A percentile compares a stretch with the other conserved stretches of the same genome.
phyloP scores from a whole-genome alignment of 371 early-diverging fungal genomes.

The Mucor lusitanicus region DNA sequence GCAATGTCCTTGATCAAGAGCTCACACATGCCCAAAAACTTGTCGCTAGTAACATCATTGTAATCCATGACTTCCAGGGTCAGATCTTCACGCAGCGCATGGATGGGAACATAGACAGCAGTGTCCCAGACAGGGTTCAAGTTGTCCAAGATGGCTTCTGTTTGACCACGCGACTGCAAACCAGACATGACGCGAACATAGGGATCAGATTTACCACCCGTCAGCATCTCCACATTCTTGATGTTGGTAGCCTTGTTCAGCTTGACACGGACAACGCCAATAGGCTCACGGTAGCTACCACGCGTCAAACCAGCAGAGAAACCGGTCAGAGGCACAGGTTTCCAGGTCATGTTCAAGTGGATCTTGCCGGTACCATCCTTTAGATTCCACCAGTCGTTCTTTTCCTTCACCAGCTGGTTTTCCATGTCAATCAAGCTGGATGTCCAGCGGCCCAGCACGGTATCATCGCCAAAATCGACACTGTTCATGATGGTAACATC shows the following conservation, averaged over 20 bases:
- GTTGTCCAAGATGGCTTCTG: slow-evolving; percentile 65
- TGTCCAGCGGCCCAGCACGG: slow-evolving; percentile 23
- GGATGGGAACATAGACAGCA: slow-evolving; percentile 64
- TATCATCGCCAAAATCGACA: slow-evolving; percentile 30
- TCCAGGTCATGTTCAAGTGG: slow-evolving; percentile 44
- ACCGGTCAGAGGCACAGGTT: slow-evolving; percentile 45
- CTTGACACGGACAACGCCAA: slow-evolving; percentile 77
- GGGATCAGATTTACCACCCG: slow-evolving; percentile 78
- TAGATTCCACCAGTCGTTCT: slow-evolving; percentile 49
- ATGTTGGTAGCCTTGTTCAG: slow-evolving; percentile 66
- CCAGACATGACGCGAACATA: slow-evolving; percentile 68
- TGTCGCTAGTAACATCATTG: slow-evolving; percentile 61
- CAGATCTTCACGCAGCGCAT: slow-evolving; percentile 62
- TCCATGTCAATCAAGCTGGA: slow-evolving; percentile 25
- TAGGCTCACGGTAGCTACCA: slow-evolving; percentile 51
- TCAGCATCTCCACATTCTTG: slow-evolving; percentile 62
- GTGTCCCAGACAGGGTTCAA: slow-evolving; percentile 86
- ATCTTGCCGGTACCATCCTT: slow-evolving; percentile 44
- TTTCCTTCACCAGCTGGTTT: slow-evolving; percentile 23
- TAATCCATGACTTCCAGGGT: slow-evolving; percentile 74
- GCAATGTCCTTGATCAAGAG: slow-evolving; percentile 30
- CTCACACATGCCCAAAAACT: slow-evolving; percentile 58
- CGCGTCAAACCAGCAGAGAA: slow-evolving; percentile 37
- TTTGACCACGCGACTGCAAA: slow-evolving; percentile 53
- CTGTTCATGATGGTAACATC: slow-evolving; percentile 23